Conservation (phyloP, 2,329 filamentous ascomycete genomes). For the Calonectria pteridis region DNA sequence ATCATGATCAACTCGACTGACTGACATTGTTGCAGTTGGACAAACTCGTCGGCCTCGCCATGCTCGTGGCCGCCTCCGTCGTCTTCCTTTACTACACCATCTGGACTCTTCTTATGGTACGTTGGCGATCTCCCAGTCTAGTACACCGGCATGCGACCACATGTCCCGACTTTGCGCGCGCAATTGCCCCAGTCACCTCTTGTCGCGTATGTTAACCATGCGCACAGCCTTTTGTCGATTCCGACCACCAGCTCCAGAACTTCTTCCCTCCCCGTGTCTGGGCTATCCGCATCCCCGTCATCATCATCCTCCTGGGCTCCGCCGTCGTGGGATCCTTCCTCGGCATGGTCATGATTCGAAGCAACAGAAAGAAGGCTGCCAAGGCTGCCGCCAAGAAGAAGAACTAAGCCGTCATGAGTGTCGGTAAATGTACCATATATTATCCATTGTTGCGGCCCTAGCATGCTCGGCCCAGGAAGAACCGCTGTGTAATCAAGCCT, state of each 20-base stretch:
- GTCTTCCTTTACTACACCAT: slow-evolving; percentile 90
- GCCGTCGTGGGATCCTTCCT: slow-evolving; percentile 97
- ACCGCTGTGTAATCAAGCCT: slow-evolving; percentile 34
- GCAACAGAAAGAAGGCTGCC: slow-evolving; percentile 96
- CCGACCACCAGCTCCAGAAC: slow-evolving; percentile 91
- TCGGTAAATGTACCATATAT: slow-evolving; percentile 38
- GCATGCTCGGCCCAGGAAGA: slow-evolving; percentile 26
- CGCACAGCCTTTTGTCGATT: slow-evolving; percentile 92
- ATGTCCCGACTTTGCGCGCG: background rate
- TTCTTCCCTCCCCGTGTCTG: slow-evolving; percentile 98
- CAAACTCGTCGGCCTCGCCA: slow-evolving; percentile 79
- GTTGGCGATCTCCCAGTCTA: slow-evolving; percentile 35
- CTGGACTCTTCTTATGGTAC: slow-evolving; percentile 97
- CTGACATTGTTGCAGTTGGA: slow-evolving; percentile 75
- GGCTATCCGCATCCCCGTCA: slow-evolving; percentile 98
- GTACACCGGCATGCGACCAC: slow-evolving; percentile 14
- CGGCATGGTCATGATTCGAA: slow-evolving; percentile 97
- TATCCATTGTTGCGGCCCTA: slow-evolving; percentile 30
- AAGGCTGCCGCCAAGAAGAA: slow-evolving; percentile 91
- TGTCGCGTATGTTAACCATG: slow-evolving; percentile 28
- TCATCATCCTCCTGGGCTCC: slow-evolving; percentile 90
- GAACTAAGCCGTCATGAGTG: slow-evolving; percentile 63
- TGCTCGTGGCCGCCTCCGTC: slow-evolving; percentile 74
- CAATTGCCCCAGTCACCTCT: background rate
- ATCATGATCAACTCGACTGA: slow-evolving; percentile 26